Percentiles rank a stretch among this genome's conserved stretches.
Evolutionary conservation across 2,329 filamentous ascomycete genomes (phyloP).

Genomic region (Sarocladium brachiariae): DNA sequence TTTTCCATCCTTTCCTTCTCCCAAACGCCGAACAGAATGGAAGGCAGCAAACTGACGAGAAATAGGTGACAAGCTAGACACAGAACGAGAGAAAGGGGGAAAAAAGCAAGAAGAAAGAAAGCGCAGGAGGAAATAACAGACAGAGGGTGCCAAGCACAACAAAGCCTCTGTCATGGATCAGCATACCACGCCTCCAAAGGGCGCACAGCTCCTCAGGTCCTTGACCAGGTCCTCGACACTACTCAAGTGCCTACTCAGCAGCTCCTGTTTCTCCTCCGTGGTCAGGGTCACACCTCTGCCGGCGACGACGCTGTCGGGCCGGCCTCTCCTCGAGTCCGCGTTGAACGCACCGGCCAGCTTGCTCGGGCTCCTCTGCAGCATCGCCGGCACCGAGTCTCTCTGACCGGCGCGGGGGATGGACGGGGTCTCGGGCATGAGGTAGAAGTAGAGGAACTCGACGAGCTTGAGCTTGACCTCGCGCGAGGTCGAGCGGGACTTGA

Average conservation of each 20-base stretch:
- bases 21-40: background rate
- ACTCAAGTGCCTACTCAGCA: conserved; percentile 70
- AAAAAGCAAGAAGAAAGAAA: background rate
- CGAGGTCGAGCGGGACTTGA: conserved; percentile 79
- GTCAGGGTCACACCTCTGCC: conserved; percentile 43
- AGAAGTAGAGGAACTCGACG: conserved; percentile 98
- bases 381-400: conserved; percentile 38
- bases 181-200: conserved; percentile 58
- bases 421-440: conserved; percentile 86
- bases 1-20: background rate
- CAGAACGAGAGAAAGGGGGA: conserved; percentile 13
- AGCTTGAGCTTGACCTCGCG: conserved; percentile 90
- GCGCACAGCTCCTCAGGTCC: conserved; percentile 72
- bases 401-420: conserved; percentile 44
- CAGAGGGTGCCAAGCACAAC: no score
- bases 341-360: conserved; percentile 56
- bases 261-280: conserved; percentile 74
- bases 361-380: conserved; percentile 61
- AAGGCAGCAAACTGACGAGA: background rate
- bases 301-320: conserved; percentile 24
- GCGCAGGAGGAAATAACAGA: no score
- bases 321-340: conserved; percentile 16
- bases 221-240: conserved; percentile 81
- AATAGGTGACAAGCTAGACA: no score
- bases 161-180: conserved; percentile 18